A percentile compares a stretch with the other conserved stretches of the same genome.
phyloP scores from a whole-genome alignment of 1,284 basidiomycete genomes.

The Puccinia triticina region DNA sequence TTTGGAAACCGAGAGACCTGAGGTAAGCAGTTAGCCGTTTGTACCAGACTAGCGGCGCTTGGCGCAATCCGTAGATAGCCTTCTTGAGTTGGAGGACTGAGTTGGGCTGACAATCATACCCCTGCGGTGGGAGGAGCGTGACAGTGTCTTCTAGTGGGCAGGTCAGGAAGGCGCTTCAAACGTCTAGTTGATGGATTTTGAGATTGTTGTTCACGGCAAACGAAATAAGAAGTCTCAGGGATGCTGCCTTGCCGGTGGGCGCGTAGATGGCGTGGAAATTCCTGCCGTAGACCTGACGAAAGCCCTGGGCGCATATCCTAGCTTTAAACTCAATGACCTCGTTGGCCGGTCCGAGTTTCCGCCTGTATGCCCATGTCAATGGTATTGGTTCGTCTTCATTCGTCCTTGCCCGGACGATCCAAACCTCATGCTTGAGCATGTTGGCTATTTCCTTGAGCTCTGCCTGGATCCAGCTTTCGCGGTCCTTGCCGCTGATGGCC shows the following conservation, averaged over 20 bases:
- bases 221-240: not conserved
- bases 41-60: conserved; percentile 7
- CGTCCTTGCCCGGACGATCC: not conserved
- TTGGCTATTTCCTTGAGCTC: not conserved
- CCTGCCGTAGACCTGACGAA: not conserved
- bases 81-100: not conserved
- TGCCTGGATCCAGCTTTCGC: not conserved
- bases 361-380: not conserved
- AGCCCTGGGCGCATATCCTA: not conserved
- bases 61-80: conserved; percentile 7
- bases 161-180: not conserved
- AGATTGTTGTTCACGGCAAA: not conserved
- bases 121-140: not conserved
- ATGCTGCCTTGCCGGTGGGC: not conserved
- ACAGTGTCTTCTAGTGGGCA: not conserved
- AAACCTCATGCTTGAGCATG: not conserved
- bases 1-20: not conserved
- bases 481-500: not conserved
- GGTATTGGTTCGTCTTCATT: not conserved
- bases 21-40: not conserved
- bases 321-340: not conserved
- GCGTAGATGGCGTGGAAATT: not conserved
- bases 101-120: not conserved
- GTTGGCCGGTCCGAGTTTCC: not conserved
- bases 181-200: conserved; percentile 14